phyloP scores from a whole-genome alignment of 805 yeast species.

The Wickerhamiella spandovensis region DNA sequence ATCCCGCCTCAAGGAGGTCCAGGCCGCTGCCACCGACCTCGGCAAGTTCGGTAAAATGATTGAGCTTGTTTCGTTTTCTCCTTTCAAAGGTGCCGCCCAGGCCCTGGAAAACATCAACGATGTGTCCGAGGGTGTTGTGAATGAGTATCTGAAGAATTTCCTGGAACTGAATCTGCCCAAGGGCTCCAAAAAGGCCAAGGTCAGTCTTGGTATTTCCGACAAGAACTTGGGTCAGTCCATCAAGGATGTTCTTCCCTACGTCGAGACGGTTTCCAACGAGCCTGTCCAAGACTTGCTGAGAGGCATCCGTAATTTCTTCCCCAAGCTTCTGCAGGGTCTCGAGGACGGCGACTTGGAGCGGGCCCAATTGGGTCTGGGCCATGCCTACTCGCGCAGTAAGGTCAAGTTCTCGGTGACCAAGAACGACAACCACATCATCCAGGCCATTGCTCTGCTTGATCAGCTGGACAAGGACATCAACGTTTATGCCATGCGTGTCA shows the following conservation, averaged over 20 bases:
- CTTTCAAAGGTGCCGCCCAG: slow-evolving; percentile 98
- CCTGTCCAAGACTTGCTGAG: slow-evolving; percentile 88
- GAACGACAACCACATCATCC: slow-evolving; percentile 97
- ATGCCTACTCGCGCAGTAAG: slow-evolving; percentile 97
- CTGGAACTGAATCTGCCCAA: slow-evolving; percentile 86
- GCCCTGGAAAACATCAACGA: slow-evolving; percentile 98
- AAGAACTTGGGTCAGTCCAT: slow-evolving; percentile 92
- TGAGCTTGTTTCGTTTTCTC: slow-evolving; percentile 89
- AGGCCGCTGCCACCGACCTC: slow-evolving; percentile 75
- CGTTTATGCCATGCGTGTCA: slow-evolving; percentile 92
- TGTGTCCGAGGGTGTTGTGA: slow-evolving; percentile 90
- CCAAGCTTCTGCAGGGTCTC: slow-evolving; percentile 77
- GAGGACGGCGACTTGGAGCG: slow-evolving; percentile 93
- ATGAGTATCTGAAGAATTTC: slow-evolving; percentile 79
- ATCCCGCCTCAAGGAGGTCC: slow-evolving; percentile 84
- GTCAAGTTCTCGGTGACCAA: slow-evolving; percentile 98
- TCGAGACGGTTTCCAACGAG: slow-evolving; percentile 84
- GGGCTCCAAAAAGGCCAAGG: slow-evolving; percentile 50
- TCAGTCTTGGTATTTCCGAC: slow-evolving; percentile 80
- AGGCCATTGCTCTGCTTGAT: slow-evolving; percentile 94
- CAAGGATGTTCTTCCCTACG: slow-evolving; percentile 76
- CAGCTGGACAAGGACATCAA: slow-evolving; percentile 97
- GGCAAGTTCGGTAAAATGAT: slow-evolving; percentile 81
- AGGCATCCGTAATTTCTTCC: slow-evolving; percentile 86
- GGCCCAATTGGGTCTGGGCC: slow-evolving; percentile 97